Conservation (phyloP, 2,329 filamentous ascomycete genomes). For the Bipolaris zeicola region DNA sequence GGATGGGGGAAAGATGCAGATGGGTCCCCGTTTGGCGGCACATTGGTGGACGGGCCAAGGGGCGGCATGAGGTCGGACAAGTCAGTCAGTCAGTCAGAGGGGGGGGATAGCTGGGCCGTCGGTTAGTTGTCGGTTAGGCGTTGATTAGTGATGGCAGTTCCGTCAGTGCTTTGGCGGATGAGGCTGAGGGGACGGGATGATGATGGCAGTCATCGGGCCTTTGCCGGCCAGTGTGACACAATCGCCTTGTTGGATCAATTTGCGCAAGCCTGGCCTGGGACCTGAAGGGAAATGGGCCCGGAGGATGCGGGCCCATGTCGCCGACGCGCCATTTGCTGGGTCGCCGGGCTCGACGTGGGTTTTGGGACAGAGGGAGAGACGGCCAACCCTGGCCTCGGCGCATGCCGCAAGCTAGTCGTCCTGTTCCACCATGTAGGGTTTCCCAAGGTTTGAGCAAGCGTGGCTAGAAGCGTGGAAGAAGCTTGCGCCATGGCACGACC, state of each 20-base stretch:
- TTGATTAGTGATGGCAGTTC: not conserved
- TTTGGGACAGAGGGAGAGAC: slow-evolving; percentile 4
- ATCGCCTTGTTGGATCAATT: slow-evolving; percentile 6
- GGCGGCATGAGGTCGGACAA: slow-evolving; percentile 1
- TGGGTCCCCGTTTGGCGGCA: slow-evolving; percentile 6
- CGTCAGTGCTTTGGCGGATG: not conserved
- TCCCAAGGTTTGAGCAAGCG: slow-evolving; percentile 1
- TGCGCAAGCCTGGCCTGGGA: slow-evolving; percentile 4
- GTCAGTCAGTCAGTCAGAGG: not conserved
- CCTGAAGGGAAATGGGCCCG: slow-evolving; percentile 1
- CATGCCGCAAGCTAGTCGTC: not conserved
- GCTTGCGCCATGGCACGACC: slow-evolving; percentile 4
- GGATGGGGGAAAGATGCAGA: not conserved
- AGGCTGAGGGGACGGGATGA: not conserved
- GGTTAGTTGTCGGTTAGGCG: not conserved
- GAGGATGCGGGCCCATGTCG: slow-evolving; percentile 9
- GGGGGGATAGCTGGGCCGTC: not conserved
- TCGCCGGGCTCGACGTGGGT: slow-evolving; percentile 2
- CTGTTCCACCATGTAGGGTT: not conserved
- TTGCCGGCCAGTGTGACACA: slow-evolving; percentile 13
- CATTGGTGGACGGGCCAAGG: slow-evolving; percentile 3
- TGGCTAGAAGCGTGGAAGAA: slow-evolving; percentile 18
- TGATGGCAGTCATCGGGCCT: slow-evolving; percentile 12
- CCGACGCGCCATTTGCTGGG: slow-evolving; percentile 11
- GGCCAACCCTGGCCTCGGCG: not conserved